phyloP scores from a whole-genome alignment of 2,329 filamentous ascomycete species.

The Hirsutella rhossiliensis region DNA sequence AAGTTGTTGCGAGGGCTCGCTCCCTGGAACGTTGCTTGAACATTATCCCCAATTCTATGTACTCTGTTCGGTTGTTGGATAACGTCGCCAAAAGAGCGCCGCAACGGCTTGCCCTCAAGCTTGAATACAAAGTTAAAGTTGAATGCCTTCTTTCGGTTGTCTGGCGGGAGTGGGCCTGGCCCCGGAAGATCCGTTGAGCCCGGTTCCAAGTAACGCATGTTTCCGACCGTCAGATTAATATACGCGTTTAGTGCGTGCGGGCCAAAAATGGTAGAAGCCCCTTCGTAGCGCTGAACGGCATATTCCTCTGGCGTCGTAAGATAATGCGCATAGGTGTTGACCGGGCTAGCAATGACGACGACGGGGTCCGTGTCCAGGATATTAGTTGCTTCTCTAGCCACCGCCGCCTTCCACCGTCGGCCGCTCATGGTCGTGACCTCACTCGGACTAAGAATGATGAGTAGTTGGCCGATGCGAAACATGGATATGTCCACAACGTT shows the following conservation, averaged over 20 bases:
- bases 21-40: constrained; percentile 63
- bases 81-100: constrained; percentile 60
- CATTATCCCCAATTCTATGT: constrained; percentile 49
- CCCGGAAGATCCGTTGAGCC: constrained; percentile 26
- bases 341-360: constrained; percentile 77
- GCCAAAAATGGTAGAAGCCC: constrained; percentile 84
- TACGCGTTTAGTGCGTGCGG: constrained; percentile 73
- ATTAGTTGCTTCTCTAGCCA: constrained; percentile 36
- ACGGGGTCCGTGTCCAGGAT: constrained; percentile 44
- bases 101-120: constrained; percentile 53
- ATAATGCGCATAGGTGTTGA: constrained; percentile 84
- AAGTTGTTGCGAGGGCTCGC: constrained; percentile 88
- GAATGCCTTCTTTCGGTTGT: constrained; percentile 62
- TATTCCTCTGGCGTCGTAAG: constrained; percentile 73
- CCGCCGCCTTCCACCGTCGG: constrained; percentile 68
- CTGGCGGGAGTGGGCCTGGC: constrained; percentile 43
- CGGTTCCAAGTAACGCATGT: constrained; percentile 24
- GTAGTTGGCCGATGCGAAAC: constrained; percentile 70
- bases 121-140: constrained; percentile 76
- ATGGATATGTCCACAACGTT: constrained; percentile 86
- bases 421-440: constrained; percentile 92
- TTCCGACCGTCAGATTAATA: constrained; percentile 70
- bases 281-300: constrained; percentile 78
- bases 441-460: constrained; percentile 74
- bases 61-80: constrained; percentile 36